Percentiles rank a stretch among this genome's conserved stretches.
Evolutionary conservation across 441 rosid genomes (phyloP).

Genomic region (Populus hybrid): DNA sequence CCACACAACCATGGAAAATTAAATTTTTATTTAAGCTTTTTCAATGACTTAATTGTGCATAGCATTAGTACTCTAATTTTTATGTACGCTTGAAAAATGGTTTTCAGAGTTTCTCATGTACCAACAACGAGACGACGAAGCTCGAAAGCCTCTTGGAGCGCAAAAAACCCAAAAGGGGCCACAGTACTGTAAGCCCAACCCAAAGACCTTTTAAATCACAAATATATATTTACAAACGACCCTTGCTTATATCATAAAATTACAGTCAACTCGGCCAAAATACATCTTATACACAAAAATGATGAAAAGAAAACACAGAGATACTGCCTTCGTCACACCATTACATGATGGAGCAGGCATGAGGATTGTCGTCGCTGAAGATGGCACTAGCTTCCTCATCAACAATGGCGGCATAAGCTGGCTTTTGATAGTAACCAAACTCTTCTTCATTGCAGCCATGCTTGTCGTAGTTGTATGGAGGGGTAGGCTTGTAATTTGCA

Average conservation of each 20-base stretch:
- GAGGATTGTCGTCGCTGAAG: constrained; percentile 75
- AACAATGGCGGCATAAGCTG: constrained; percentile 33
- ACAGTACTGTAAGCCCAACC: no score
- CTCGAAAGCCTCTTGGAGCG: no score
- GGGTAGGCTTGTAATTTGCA: constrained; percentile 2
- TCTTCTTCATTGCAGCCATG: constrained; percentile 40
- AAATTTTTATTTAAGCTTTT: no score
- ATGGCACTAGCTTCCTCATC: constrained; percentile 37
- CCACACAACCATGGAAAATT: no score
- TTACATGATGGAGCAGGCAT: constrained; percentile 69
- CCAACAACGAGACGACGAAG: no score
- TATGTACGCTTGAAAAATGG: no score
- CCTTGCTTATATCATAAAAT: background rate
- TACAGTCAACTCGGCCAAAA: background rate
- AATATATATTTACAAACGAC: background rate
- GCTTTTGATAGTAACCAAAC: constrained; percentile 42
- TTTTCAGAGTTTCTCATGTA: no score
- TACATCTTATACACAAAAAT: background rate
- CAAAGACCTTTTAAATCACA: no score
- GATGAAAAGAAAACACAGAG: background rate
- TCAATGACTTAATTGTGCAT: no score
- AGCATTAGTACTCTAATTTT: no score
- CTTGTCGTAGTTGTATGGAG: constrained; percentile 14
- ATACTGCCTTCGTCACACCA: background rate
- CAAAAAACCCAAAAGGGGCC: no score